These are phyloP conservation scores for Hanseniaspora mollemarum DNA, from an alignment of 805 yeast species.

Conservation along the genomic window DNA sequence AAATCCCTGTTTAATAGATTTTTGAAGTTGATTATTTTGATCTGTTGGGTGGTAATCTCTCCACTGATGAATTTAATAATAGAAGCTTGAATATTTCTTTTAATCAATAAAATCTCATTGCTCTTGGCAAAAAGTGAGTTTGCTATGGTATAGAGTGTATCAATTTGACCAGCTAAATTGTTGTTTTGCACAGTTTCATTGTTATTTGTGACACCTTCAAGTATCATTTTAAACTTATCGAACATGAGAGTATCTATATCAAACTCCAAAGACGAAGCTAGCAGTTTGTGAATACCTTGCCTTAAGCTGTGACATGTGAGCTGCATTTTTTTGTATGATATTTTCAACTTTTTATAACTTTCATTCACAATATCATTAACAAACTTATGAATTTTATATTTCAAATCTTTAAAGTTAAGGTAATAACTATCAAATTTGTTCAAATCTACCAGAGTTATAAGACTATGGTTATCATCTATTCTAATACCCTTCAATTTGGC, in stretches of 20 bases:
- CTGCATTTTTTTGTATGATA: not conserved
- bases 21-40: slow-evolving; percentile 23
- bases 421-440: slow-evolving; percentile 29
- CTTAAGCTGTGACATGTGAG: not conserved
- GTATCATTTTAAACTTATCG: not conserved
- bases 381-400: slow-evolving; percentile 19
- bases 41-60: slow-evolving; percentile 28
- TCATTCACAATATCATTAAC: slow-evolving; percentile 16
- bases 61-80: slow-evolving; percentile 18
- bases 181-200: not conserved
- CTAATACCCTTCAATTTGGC: slow-evolving; percentile 21
- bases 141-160: slow-evolving; percentile 9
- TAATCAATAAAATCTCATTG: slow-evolving; percentile 15
- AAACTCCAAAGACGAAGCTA: not conserved
- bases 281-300: not conserved
- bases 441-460: slow-evolving; percentile 31
- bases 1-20: slow-evolving; percentile 2
- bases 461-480: slow-evolving; percentile 19
- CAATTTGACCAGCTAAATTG: not conserved
- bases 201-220: not conserved
- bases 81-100: slow-evolving; percentile 21
- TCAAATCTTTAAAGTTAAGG: slow-evolving; percentile 22
- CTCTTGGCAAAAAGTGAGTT: slow-evolving; percentile 12
- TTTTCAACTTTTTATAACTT: not conserved
- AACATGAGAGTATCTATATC: slow-evolving; percentile 13